Conservation (phyloP, 345 rosid genomes). For the Cardamine occulta region DNA sequence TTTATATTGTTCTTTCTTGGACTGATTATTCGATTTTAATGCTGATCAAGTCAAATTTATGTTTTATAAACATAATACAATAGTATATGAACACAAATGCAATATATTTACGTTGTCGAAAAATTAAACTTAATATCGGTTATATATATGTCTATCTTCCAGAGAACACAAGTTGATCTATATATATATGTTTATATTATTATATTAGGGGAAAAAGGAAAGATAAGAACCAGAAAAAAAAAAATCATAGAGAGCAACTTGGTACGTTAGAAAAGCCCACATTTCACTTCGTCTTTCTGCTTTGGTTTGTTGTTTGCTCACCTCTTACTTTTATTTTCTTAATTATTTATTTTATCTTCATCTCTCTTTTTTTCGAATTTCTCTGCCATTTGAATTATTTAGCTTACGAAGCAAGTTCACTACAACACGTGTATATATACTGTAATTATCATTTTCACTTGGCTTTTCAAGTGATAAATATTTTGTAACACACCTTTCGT, state of each 20-base stretch:
- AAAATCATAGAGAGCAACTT: conserved; percentile 10
- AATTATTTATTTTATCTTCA: neutral
- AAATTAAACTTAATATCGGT: too few relatives aligned
- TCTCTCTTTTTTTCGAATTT: neutral
- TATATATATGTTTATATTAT: too few relatives aligned
- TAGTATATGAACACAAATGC: too few relatives aligned
- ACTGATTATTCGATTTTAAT: neutral
- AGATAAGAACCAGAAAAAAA: too few relatives aligned
- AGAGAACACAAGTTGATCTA: too few relatives aligned
- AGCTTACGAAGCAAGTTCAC: conserved; percentile 18
- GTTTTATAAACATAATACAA: too few relatives aligned
- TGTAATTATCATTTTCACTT: neutral
- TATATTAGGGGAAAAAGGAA: too few relatives aligned
- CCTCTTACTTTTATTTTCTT: neutral
- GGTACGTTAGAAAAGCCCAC: conserved; percentile 25
- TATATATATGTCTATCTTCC: too few relatives aligned
- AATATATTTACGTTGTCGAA: too few relatives aligned
- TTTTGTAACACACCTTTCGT: neutral
- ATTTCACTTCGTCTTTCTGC: conserved; percentile 20
- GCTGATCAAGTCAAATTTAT: too few relatives aligned
- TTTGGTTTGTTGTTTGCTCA: conserved; percentile 29
- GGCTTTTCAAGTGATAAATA: neutral
- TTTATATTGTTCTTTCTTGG: neutral
- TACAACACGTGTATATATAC: conserved; percentile 7
- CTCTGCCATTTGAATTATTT: conserved; percentile 6